Conservation (phyloP, 495 filamentous ascomycete species). For the Hyaloscypha finlandica region DNA sequence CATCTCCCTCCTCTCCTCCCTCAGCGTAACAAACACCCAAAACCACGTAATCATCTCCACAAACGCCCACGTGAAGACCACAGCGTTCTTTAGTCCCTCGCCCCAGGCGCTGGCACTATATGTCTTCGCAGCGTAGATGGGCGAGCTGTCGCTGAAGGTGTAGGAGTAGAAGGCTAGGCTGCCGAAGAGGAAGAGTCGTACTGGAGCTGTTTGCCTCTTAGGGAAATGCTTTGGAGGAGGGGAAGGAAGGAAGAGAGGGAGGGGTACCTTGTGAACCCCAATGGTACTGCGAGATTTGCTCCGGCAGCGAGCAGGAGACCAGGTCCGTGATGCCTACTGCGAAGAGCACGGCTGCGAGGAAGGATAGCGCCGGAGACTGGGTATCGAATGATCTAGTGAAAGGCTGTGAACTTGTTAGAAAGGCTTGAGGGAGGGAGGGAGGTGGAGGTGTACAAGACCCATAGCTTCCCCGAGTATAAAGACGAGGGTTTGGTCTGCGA, state of each 20-base stretch:
- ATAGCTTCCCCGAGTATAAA: constrained; percentile 83
- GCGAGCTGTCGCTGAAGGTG: constrained; percentile 46
- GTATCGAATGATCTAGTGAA: constrained; percentile 57
- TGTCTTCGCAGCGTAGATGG: constrained; percentile 34
- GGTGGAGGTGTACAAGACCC: constrained; percentile 58
- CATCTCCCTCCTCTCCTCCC: constrained; percentile 47
- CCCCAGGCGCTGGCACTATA: constrained; percentile 40
- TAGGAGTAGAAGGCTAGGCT: constrained; percentile 69
- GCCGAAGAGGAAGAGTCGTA: constrained; percentile 68
- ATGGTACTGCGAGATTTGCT: constrained; percentile 63
- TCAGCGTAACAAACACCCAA: constrained; percentile 67
- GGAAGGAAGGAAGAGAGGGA: constrained; percentile 58
- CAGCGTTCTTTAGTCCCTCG: constrained; percentile 71
- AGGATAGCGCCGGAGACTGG: constrained; percentile 66
- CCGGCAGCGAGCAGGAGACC: constrained; percentile 67
- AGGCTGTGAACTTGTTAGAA: constrained; percentile 36
- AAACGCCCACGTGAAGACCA: constrained; percentile 83
- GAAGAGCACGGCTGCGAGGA: constrained; percentile 70
- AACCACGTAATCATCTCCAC: constrained; percentile 87
- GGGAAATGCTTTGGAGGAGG: constrained; percentile 12
- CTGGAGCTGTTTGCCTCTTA: constrained; percentile 46
- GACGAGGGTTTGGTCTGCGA: constrained; percentile 80
- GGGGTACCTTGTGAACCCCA: constrained; percentile 67
- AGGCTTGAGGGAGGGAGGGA: constrained; percentile 2
- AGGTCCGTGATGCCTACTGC: constrained; percentile 72